These are phyloP conservation scores for Ceratocystis cubensis DNA, from an alignment of 2,329 filamentous ascomycete species.

Conservation along the genomic window DNA sequence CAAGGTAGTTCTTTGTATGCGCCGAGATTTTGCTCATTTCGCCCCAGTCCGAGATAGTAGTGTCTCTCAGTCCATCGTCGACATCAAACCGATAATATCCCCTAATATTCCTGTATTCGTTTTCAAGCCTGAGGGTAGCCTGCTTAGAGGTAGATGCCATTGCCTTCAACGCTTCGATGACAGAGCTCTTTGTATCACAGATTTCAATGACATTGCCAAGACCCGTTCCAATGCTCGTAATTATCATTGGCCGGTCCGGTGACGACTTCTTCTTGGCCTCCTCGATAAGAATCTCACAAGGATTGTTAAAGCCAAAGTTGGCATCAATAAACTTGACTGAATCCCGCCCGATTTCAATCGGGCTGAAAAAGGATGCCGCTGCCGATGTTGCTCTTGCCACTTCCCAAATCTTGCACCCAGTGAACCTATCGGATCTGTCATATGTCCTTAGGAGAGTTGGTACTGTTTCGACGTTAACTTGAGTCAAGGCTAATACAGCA, in stretches of 20 bases:
- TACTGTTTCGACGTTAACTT: slow-evolving; percentile 17
- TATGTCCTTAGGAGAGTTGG: slow-evolving; percentile 26
- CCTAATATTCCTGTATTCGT: slow-evolving; percentile 21
- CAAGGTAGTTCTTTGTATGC: slow-evolving; percentile 24
- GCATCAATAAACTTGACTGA: slow-evolving; percentile 26
- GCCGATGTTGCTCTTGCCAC: slow-evolving; percentile 27
- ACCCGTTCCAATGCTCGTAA: slow-evolving; percentile 26
- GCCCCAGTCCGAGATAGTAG: slow-evolving; percentile 25
- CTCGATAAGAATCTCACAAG: slow-evolving; percentile 26
- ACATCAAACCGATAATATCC: slow-evolving; percentile 26
- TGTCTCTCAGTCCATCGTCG: slow-evolving; percentile 24
- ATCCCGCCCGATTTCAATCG: slow-evolving; percentile 25
- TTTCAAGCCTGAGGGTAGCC: slow-evolving; percentile 9
- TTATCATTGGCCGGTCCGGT: slow-evolving; percentile 19
- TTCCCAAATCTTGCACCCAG: slow-evolving; percentile 26
- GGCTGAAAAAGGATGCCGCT: slow-evolving; percentile 27
- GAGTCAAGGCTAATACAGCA: neutral
- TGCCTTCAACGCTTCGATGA: neutral
- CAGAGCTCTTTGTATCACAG: slow-evolving; percentile 13
- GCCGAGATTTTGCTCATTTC: slow-evolving; percentile 24
- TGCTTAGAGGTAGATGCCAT: neutral
- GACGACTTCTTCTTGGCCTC: slow-evolving; percentile 23
- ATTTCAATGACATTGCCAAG: slow-evolving; percentile 23
- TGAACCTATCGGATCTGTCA: slow-evolving; percentile 22
- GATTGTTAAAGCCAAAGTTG: slow-evolving; percentile 28